These are phyloP conservation scores for Sideroxylon spinosum DNA, from an alignment of 179 eudicot genomes.

Conservation along the genomic window DNA sequence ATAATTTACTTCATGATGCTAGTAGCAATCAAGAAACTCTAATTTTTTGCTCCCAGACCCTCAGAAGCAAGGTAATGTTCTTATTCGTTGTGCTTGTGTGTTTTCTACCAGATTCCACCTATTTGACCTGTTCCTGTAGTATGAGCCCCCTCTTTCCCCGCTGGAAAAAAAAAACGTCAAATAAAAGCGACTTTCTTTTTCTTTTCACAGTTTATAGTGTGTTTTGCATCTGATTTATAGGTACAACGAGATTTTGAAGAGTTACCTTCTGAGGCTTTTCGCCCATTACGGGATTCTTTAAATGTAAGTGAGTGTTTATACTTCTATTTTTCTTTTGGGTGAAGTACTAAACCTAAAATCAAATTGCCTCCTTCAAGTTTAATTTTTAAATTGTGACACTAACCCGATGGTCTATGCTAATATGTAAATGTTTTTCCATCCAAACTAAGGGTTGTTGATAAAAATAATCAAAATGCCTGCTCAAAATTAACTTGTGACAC, in stretches of 20 bases:
- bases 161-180: too few species aligned
- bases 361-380: too few species aligned
- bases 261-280: constrained; percentile 90
- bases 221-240: constrained; percentile 33
- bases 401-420: too few species aligned
- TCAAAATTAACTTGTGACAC: too few species aligned
- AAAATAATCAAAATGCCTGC: too few species aligned
- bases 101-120: neutral
- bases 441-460: too few species aligned
- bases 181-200: neutral
- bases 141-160: too few species aligned
- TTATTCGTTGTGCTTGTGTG: neutral
- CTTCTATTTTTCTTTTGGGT: neutral
- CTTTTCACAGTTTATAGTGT: neutral
- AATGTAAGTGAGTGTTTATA: constrained; percentile 45
- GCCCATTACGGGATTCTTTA: constrained; percentile 79
- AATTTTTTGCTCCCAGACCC: constrained; percentile 94
- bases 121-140: neutral
- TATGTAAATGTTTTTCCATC: too few species aligned
- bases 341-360: too few species aligned
- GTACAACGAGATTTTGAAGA: constrained; percentile 98
- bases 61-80: constrained; percentile 83
- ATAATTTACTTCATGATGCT: constrained; percentile 90
- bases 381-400: too few species aligned
- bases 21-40: constrained; percentile 84